Evolutionary conservation across 345 rosid species (phyloP), one percentile per base, ranked within the genome.

Genomic region (Salix arbutifolia): DNA sequence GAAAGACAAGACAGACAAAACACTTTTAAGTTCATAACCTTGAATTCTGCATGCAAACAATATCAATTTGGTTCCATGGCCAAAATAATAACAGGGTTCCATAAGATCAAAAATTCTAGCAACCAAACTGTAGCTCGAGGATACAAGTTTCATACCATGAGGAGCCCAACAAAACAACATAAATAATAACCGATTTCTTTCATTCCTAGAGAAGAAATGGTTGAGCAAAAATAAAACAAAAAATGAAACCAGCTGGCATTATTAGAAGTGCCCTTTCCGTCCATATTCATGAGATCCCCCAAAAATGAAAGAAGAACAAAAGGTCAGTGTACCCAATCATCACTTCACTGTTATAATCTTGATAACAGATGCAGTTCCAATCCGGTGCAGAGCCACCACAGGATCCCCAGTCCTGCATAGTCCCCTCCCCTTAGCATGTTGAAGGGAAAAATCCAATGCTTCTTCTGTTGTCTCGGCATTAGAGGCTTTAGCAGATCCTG

Each of bases 401-500:
- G 98, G 91, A 71, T 95, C 99, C 48, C 98, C 98, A 14, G 75
- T 83, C 77, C 88, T 85, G 80, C 99, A 93, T 28, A 95, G 82
- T 67, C 88, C 92, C 79, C 76, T 91, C 25, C 76, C 81, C 84
- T 93, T 91, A 21, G 89, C 99, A 72, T 87, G 81, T 77, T 88
- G 78, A 64, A 93, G 81, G 2, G 98, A 90, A 80, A 90, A 95
- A 72, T 87, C 99, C 17, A 95, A 79, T 73, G 98, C 96, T 88
- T 95, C 96, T 70, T 90, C 99, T 16, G 98, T 95, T 7, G 98
- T 91, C 81, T 95, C 98, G 7, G 86, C 94, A 73, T 90, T 83
- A 0, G 99, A 93, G 42, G 97, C 97, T 86, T 89, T 84, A 7
- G 99, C 97, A 21, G 99, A 95, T 3, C 97, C 97, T 23, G 94